phyloP scores from a whole-genome alignment of 129 eudicot genomes.

The Artemisia tridentata region DNA sequence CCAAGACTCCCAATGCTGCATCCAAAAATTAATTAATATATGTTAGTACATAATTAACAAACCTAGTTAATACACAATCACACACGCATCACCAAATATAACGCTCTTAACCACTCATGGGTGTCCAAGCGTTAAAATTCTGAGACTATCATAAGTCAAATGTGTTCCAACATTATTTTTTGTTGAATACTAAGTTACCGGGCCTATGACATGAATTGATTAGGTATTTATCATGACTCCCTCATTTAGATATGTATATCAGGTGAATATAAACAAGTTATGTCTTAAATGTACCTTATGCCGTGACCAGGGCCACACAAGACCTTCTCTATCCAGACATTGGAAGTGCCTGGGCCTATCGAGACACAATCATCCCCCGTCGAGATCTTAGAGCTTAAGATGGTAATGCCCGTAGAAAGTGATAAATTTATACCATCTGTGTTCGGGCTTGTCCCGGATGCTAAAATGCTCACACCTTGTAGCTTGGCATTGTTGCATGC shows the following conservation, averaged over 20 bases:
- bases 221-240: too few relatives aligned
- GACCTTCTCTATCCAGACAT: slow-evolving; percentile 22
- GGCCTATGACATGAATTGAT: too few relatives aligned
- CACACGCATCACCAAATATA: too few relatives aligned
- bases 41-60: background rate
- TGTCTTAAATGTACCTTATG: slow-evolving; percentile 16
- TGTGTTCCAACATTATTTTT: too few relatives aligned
- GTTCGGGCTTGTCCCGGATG: slow-evolving; percentile 49
- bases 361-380: slow-evolving; percentile 24
- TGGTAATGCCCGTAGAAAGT: background rate
- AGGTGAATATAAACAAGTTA: background rate
- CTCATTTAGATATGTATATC: too few relatives aligned
- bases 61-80: background rate
- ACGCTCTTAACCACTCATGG: too few relatives aligned
- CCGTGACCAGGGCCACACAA: slow-evolving; percentile 25
- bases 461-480: slow-evolving; percentile 36
- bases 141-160: too few relatives aligned
- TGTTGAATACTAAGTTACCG: too few relatives aligned
- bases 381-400: slow-evolving; percentile 12
- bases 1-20: slow-evolving; percentile 28
- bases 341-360: slow-evolving; percentile 17
- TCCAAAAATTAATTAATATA: background rate
- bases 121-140: too few relatives aligned
- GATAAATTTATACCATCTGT: slow-evolving; percentile 46
- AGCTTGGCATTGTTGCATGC: slow-evolving; percentile 46